Conservation (phyloP, 306 rosid genomes). For the Quercus cerris region DNA sequence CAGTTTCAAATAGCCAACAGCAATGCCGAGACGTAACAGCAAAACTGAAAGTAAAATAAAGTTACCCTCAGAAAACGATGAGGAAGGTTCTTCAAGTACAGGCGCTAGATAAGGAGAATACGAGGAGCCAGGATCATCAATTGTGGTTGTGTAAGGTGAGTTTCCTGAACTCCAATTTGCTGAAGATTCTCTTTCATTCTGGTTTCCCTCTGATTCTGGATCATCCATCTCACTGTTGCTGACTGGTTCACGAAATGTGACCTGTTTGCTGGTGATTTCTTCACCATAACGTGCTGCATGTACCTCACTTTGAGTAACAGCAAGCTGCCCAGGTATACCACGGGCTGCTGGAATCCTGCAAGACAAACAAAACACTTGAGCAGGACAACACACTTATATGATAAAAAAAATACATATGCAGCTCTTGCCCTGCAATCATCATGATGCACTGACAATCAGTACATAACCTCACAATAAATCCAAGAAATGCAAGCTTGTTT, state of each 20-base stretch:
- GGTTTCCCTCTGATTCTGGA: slow-evolving; percentile 58
- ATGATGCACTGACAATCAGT: slow-evolving; percentile 3
- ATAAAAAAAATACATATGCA: neutral
- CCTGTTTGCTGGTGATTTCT: slow-evolving; percentile 76
- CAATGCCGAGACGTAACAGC: slow-evolving; percentile 1
- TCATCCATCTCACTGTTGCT: slow-evolving; percentile 70
- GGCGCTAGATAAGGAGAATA: slow-evolving; percentile 72
- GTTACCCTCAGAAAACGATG: slow-evolving; percentile 93
- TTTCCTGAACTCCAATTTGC: slow-evolving; percentile 63
- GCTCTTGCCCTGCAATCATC: neutral
- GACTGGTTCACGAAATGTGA: slow-evolving; percentile 76
- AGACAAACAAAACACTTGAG: slow-evolving; percentile 32
- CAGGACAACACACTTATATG: slow-evolving; percentile 5
- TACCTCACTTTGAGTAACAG: slow-evolving; percentile 34
- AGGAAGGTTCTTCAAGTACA: slow-evolving; percentile 91
- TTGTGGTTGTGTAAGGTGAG: slow-evolving; percentile 56
- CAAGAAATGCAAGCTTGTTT: slow-evolving; percentile 1
- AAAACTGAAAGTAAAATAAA: slow-evolving; percentile 15
- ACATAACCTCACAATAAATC: slow-evolving; percentile 6
- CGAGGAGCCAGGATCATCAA: slow-evolving; percentile 73
- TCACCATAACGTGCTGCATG: slow-evolving; percentile 46
- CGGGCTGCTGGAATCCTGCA: slow-evolving; percentile 47
- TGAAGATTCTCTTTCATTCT: slow-evolving; percentile 60
- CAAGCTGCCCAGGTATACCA: slow-evolving; percentile 36
- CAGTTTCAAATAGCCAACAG: slow-evolving; percentile 23